Evolutionary conservation across 2,329 filamentous ascomycete genomes (phyloP).

Genomic region (Cryphonectria japonica): DNA sequence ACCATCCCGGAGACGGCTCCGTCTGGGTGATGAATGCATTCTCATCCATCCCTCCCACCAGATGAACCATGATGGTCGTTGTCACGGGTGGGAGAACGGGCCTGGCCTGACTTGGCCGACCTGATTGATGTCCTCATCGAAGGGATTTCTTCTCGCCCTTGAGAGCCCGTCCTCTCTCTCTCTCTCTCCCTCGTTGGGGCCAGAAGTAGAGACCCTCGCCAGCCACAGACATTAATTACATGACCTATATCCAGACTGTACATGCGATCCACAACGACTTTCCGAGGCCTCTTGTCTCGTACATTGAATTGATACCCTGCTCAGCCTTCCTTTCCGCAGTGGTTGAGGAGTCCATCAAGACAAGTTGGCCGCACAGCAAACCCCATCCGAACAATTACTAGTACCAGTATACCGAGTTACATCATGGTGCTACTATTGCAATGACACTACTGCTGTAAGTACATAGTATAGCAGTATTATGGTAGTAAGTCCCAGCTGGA

Average conservation of each 20-base stretch:
- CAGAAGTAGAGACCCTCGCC: conserved; percentile 6
- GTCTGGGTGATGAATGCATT: background rate
- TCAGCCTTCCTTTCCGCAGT: background rate
- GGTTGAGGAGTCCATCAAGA: background rate
- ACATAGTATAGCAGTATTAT: too few relatives aligned
- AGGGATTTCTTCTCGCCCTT: conserved; percentile 3
- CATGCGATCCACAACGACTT: background rate
- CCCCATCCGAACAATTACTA: background rate
- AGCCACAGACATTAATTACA: conserved; percentile 8
- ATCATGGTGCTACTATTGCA: too few relatives aligned
- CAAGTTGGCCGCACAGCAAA: background rate
- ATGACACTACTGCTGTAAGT: too few relatives aligned
- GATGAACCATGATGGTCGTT: background rate
- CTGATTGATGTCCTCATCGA: background rate
- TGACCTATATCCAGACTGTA: conserved; percentile 7
- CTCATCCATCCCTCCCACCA: conserved; percentile 2
- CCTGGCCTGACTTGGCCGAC: background rate
- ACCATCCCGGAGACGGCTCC: background rate
- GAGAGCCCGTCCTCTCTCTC: too few relatives aligned
- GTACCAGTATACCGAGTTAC: background rate
- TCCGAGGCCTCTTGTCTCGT: background rate
- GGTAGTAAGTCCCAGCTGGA: conserved; percentile 9
- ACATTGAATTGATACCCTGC: background rate
- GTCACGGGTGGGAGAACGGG: background rate
- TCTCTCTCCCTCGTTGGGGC: background rate